phyloP scores from a whole-genome alignment of 192 early-diverging fungal genomes.

The Rhizoclosmatium globosum region DNA sequence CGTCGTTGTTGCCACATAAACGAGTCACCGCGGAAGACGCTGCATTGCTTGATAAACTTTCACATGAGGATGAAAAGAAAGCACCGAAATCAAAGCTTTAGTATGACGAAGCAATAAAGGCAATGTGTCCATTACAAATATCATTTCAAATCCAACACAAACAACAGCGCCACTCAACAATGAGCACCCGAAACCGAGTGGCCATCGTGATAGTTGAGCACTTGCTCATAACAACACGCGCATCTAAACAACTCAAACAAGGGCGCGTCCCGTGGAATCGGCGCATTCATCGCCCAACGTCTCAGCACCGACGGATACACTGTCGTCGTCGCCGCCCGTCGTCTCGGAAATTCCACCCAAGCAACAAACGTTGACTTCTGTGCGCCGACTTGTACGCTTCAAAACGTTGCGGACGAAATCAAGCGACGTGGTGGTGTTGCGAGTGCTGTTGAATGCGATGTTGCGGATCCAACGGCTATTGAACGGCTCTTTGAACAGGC shows the following conservation, averaged over 20 bases:
- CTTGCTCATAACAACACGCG: too few species aligned
- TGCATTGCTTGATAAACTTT: conserved; percentile 36
- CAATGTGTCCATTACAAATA: too few species aligned
- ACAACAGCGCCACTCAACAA: too few species aligned
- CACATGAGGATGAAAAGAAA: conserved; percentile 21
- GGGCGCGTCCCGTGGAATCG: conserved; percentile 33
- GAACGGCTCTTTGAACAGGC: background rate
- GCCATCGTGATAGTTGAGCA: too few species aligned
- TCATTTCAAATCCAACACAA: too few species aligned
- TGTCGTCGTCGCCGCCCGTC: conserved; percentile 3
- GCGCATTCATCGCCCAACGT: conserved; percentile 1
- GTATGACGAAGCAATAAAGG: too few species aligned
- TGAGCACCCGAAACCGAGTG: too few species aligned
- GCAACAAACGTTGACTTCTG: background rate
- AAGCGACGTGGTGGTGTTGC: background rate
- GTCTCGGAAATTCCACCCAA: background rate
- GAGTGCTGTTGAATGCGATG: conserved; percentile 17
- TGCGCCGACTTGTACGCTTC: background rate
- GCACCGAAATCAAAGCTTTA: background rate
- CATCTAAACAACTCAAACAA: background rate
- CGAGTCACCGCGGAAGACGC: conserved; percentile 52
- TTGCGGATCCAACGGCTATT: conserved; percentile 1
- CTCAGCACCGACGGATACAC: conserved; percentile 13
- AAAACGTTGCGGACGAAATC: background rate
- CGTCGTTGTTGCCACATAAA: conserved; percentile 52